Evolutionary conservation across 257 asterid species (phyloP).

Genomic region (Vinca minor): DNA sequence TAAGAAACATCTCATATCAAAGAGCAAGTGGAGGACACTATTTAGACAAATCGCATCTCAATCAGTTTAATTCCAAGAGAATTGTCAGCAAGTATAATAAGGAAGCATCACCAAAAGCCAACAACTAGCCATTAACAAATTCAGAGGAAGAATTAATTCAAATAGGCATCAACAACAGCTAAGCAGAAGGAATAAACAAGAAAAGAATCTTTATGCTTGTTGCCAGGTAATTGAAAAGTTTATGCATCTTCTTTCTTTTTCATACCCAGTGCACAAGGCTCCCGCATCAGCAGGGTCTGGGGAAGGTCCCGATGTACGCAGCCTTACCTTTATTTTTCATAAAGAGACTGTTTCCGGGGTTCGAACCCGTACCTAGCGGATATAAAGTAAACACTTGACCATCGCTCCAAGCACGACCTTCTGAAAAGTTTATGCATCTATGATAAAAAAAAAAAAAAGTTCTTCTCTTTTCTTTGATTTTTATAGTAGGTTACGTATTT

Average conservation of each 20-base stretch:
- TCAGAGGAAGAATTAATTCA: background rate
- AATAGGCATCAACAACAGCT: background rate
- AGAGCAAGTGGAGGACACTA: background rate
- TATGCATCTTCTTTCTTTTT: background rate
- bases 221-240: background rate
- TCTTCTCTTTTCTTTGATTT: background rate
- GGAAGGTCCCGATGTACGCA: too few species aligned
- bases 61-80: background rate
- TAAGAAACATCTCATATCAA: background rate
- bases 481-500: background rate
- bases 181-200: background rate
- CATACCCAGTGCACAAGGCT: too few species aligned
- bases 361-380: too few species aligned
- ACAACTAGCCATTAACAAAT: background rate
- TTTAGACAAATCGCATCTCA: background rate
- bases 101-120: background rate
- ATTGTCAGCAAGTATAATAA: background rate
- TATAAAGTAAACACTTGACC: too few species aligned
- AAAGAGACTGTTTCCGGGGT: too few species aligned
- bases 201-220: background rate
- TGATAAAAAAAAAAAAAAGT: too few species aligned
- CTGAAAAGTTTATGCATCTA: too few species aligned
- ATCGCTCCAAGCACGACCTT: too few species aligned
- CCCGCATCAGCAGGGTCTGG: too few species aligned
- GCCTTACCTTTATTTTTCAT: too few species aligned